Conservation (phyloP, 805 yeast genomes). For the Blastobotrys parvus region DNA sequence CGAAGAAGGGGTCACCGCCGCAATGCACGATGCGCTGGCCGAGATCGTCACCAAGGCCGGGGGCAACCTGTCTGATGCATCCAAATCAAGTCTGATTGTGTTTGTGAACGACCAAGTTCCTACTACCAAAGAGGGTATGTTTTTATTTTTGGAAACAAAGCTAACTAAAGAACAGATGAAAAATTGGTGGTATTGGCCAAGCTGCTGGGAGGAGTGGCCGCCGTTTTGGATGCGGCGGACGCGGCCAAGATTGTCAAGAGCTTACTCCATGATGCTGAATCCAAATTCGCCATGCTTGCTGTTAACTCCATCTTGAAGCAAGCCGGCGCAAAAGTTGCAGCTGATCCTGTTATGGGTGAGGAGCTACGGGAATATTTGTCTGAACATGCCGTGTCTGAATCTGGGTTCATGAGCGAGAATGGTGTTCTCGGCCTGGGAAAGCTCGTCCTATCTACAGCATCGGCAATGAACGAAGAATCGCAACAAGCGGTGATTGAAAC, state of each 20-base stretch:
- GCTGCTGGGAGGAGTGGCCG: slow-evolving; percentile 68
- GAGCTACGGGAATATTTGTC: slow-evolving; percentile 45
- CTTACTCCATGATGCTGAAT: slow-evolving; percentile 11
- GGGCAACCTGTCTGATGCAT: slow-evolving; percentile 59
- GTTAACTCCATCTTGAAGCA: slow-evolving; percentile 65
- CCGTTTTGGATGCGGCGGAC: slow-evolving; percentile 55
- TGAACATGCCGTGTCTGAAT: slow-evolving; percentile 34
- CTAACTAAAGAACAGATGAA: slow-evolving; percentile 2
- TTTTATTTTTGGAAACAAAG: neutral
- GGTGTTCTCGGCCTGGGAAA: slow-evolving; percentile 79
- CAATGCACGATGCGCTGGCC: slow-evolving; percentile 76
- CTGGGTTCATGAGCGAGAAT: slow-evolving; percentile 59
- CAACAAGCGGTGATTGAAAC: slow-evolving; percentile 39
- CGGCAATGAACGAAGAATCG: slow-evolving; percentile 29
- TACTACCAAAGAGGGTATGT: slow-evolving; percentile 5
- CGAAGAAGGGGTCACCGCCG: slow-evolving; percentile 57
- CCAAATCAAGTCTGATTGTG: slow-evolving; percentile 58
- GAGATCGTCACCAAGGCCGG: slow-evolving; percentile 82
- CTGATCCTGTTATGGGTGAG: slow-evolving; percentile 40
- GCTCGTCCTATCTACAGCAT: slow-evolving; percentile 46
- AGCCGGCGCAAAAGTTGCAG: slow-evolving; percentile 50
- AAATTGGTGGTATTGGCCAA: slow-evolving; percentile 52
- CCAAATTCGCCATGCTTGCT: slow-evolving; percentile 45
- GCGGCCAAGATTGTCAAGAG: slow-evolving; percentile 34
- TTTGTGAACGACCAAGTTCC: slow-evolving; percentile 64